Base-by-base conservation (phyloP, 805 yeast species). In the Saccharomycopsis sp. region DNA sequence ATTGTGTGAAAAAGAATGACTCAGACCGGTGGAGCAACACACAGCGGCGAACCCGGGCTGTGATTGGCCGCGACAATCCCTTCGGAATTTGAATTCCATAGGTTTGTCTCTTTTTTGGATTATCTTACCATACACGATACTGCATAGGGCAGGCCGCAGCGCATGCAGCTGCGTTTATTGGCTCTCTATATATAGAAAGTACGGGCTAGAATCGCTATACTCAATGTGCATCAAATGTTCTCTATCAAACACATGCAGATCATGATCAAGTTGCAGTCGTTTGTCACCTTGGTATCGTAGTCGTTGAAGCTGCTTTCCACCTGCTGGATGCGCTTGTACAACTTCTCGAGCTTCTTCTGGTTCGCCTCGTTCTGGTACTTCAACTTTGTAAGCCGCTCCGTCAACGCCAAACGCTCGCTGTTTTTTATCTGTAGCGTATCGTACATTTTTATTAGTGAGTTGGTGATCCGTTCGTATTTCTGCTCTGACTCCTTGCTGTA, bases 211-310 rank as follows among this genome's bases (percentile, higher is more conserved):
- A n/a, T n/a, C n/a, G n/a, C n/a, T n/a, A 29, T 29, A 29, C 12
- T 12, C 37, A 29, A 29, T 29, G 37, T 29, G 9, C 37, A 29
- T 29, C 37, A 55, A 20, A 55, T 59, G 34, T 44, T 59, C 50
- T 59, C 51, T 3, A 59, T 59, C 34, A 59, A 57, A 50, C 62
- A 59, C 59, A 59, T 59, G 47, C 62, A 59, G 34, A 59, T 59
- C 62, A 59, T 56, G 14, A 59, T 59, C 37, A 53, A 54, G 16
- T 55, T 59, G 24, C 62, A 59, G 51, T 59, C 62, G 23, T 53
- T 56, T 4, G 56, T 59, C 24, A 59, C 62, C 41, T 59, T 59
- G 34, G 34, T 23, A 41, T 56, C 59, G 48, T 59, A 56, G 18
- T 21, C 23, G 18, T 59, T 51, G 44, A 59, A 56, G 44, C 50